Conservation (phyloP, 2,329 filamentous ascomycete species). For the Aspergillus novofumigatus region DNA sequence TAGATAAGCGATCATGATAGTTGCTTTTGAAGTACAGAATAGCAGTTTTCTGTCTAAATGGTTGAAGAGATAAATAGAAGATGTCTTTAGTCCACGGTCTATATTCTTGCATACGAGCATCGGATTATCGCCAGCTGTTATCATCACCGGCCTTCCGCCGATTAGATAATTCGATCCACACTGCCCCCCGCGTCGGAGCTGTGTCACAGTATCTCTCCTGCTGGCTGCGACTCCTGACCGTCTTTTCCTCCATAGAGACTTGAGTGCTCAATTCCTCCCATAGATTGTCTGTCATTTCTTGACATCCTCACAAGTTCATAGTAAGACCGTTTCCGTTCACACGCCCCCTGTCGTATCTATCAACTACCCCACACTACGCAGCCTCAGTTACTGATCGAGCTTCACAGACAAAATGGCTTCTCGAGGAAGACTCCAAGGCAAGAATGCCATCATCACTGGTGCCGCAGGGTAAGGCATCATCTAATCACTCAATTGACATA, state of each 20-base stretch:
- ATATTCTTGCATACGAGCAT: background rate
- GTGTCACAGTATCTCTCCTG: background rate
- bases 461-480: constrained; percentile 67
- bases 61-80: background rate
- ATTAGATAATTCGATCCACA: background rate
- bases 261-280: background rate
- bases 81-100: background rate
- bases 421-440: constrained; percentile 54
- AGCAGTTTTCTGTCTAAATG: no score
- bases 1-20: background rate
- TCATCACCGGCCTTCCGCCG: background rate
- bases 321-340: background rate
- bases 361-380: background rate
- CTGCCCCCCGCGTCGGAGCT: background rate
- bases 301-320: background rate
- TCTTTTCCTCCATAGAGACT: background rate
- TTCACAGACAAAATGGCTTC: background rate
- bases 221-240: background rate
- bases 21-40: no score
- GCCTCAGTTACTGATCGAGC: background rate
- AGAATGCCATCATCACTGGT: constrained; percentile 74
- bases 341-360: background rate
- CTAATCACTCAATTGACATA: background rate
- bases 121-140: background rate
- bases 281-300: background rate